These are phyloP conservation scores for Gnaphalium uliginosum DNA, from an alignment of 129 eudicot genomes.

Conservation along the genomic window DNA sequence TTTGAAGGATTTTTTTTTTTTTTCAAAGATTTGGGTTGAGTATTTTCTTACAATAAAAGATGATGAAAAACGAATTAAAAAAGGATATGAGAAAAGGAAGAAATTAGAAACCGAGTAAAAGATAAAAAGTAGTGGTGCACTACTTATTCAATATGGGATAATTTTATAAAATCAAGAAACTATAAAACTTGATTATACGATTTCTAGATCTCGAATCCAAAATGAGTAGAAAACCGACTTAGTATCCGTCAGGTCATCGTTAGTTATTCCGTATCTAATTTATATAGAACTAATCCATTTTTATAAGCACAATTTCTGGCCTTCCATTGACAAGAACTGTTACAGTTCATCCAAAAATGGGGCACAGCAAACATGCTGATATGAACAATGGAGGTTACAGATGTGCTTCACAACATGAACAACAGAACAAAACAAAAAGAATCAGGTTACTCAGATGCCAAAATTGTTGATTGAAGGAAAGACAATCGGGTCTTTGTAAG, in stretches of 20 bases:
- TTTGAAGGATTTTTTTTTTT: no score
- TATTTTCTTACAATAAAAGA: no score
- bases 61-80: no score
- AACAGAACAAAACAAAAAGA: neutral
- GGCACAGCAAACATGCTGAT: neutral
- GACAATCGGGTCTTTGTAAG: conserved; percentile 73
- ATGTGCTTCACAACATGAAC: neutral
- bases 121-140: no score
- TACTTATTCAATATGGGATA: no score
- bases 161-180: no score
- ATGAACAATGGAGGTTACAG: neutral
- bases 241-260: neutral
- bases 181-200: no score
- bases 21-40: no score
- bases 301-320: neutral
- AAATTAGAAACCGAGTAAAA: no score
- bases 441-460: conserved; percentile 37
- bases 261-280: neutral
- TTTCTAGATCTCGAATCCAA: neutral
- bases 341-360: neutral
- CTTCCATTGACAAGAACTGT: neutral
- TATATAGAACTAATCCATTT: neutral
- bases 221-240: neutral
- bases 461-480: conserved; percentile 72
- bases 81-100: no score